Evolutionary conservation across 495 filamentous ascomycete species (phyloP), one percentile per base, ranked within the genome.

Genomic region (Penicillium desertorum): DNA sequence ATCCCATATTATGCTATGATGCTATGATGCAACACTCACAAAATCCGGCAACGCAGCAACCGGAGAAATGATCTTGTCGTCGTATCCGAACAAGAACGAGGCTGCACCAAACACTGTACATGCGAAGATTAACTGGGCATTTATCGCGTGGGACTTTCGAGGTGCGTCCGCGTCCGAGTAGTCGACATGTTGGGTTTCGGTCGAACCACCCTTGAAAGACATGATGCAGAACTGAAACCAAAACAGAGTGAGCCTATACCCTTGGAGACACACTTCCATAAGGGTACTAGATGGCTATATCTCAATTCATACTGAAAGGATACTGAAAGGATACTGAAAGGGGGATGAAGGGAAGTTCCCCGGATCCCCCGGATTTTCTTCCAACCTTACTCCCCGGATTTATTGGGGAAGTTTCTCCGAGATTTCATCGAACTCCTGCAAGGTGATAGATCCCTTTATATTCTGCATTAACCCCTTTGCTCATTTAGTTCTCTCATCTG

Each of bases 11-110:
- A 20, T 53, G n/a, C 1, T 12, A 43, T 12, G 29, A 23, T 39
- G 17, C 23, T 5, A 25, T 25, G 23, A 25, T 25, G 41, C 12
- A 12, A 42, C 20, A 61, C 72, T 70, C 58, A 76, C 73, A 62
- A 74, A 76, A 19, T 56, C 57, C 16, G 57, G 25, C 57, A 76
- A 61, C 16, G 73, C 73, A 14, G 70, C 68, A 43, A 76, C 62
- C 1, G 71, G 71, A 7, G 73, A 76, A n/a, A 76, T 76, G 39
- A 74, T 56, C 45, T 76, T 76, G 61, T 76, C 73, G 32, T 76
- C 70, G 49, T 69, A 76, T 1, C 71, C 73, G 51, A 74, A 74
- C 17, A 76, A 54, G 30, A 76, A 73, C 17, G 71, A 76, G 1
- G 72, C 71, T 8, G 71, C 68, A 8, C 67, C 68, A 54, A 74